These are phyloP conservation scores for Sporobolomyces roseus DNA, from an alignment of 768 basidiomycete species.

Conservation along the genomic window DNA sequence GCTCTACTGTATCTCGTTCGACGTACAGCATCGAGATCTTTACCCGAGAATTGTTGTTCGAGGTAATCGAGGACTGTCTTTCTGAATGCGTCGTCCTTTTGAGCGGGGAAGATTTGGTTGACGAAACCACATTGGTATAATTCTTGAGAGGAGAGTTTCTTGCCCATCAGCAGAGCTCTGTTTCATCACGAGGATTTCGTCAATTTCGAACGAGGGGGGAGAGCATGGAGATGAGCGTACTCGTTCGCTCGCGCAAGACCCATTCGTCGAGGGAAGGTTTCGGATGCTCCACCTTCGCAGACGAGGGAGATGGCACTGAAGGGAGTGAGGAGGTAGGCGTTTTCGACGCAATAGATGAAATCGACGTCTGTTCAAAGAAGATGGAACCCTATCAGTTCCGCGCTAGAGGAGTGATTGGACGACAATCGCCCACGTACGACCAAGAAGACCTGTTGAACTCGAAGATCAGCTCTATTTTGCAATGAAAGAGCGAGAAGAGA, in stretches of 20 bases:
- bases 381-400: constrained; percentile 37
- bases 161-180: constrained; percentile 62
- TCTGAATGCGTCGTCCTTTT: constrained; percentile 11
- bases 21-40: constrained; percentile 30
- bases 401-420: neutral
- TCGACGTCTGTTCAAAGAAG: constrained; percentile 62
- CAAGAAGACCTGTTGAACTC: no score
- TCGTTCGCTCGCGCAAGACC: constrained; percentile 66
- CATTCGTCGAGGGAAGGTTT: constrained; percentile 62
- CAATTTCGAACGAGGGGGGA: neutral
- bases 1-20: no score
- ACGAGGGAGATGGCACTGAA: constrained; percentile 68
- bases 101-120: constrained; percentile 53
- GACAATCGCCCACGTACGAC: no score
- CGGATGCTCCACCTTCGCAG: constrained; percentile 66
- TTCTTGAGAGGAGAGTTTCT: constrained; percentile 61
- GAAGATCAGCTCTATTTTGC: no score
- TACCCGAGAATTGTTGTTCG: constrained; percentile 16
- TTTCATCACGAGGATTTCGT: neutral
- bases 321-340: constrained; percentile 62
- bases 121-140: constrained; percentile 62
- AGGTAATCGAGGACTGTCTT: constrained; percentile 13
- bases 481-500: neutral
- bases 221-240: neutral
- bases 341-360: constrained; percentile 64